Conservation (phyloP, 371 early-diverging fungal species). For the Mortierella sp. region DNA sequence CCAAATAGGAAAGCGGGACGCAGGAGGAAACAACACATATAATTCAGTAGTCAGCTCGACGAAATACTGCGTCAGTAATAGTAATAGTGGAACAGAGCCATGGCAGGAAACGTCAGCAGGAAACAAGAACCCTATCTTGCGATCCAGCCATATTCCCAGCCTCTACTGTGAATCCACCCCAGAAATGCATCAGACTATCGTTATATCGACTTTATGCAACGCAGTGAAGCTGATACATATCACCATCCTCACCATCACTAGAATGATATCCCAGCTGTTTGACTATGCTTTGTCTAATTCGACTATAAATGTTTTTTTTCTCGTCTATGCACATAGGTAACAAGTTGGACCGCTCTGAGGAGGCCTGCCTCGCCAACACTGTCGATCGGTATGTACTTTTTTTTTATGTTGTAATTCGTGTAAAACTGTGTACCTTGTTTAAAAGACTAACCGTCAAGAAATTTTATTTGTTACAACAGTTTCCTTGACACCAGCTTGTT, state of each 20-base stretch:
- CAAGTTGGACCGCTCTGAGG: constrained; percentile 75
- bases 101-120: neutral
- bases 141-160: too few relatives aligned
- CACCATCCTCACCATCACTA: neutral
- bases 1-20: neutral
- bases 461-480: constrained; percentile 9
- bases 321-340: constrained; percentile 58
- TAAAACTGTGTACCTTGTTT: neutral
- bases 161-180: neutral
- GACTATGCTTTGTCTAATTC: neutral
- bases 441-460: neutral
- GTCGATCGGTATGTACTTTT: constrained; percentile 68
- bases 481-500: constrained; percentile 83
- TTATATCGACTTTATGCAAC: too few relatives aligned
- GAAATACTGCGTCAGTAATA: neutral
- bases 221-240: too few relatives aligned
- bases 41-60: neutral
- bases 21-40: neutral
- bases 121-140: too few relatives aligned
- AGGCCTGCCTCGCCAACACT: constrained; percentile 83
- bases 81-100: neutral
- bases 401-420: neutral
- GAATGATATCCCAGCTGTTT: neutral
- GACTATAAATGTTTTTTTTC: neutral
- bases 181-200: too few relatives aligned